These are phyloP conservation scores for Pigoraptor vietnamica DNA, from an alignment of 78 protist genomes.

Conservation along the genomic window DNA sequence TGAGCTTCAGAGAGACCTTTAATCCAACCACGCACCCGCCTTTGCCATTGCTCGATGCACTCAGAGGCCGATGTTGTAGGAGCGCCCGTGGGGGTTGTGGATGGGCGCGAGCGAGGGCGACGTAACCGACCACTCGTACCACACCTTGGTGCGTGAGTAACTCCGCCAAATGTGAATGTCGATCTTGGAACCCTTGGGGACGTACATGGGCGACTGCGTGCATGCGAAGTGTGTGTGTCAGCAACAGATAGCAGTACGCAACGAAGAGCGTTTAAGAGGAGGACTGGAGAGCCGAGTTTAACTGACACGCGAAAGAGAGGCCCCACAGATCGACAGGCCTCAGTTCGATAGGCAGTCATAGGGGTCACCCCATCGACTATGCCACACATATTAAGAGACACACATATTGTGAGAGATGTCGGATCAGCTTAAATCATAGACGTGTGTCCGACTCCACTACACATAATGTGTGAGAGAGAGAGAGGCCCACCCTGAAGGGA, in stretches of 20 bases:
- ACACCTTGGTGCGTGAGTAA: constrained; percentile 36
- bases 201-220: not conserved
- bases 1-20: too few species aligned
- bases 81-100: constrained; percentile 80
- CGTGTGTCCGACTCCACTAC: too few species aligned
- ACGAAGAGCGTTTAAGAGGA: not conserved
- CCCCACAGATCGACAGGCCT: too few species aligned
- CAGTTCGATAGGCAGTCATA: too few species aligned
- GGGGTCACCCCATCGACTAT: too few species aligned
- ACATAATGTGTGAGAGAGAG: too few species aligned
- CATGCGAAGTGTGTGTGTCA: not conserved
- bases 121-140: constrained; percentile 92
- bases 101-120: constrained; percentile 55
- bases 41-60: too few species aligned
- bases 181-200: not conserved
- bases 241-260: not conserved
- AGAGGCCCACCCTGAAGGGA: constrained; percentile 60
- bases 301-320: not conserved
- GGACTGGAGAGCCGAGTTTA: not conserved
- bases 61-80: constrained; percentile 76
- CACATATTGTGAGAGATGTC: too few species aligned
- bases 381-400: too few species aligned
- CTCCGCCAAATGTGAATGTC: not conserved
- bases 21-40: too few species aligned
- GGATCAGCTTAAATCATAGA: too few species aligned